These are phyloP conservation scores for Eragrostis curvula DNA, from an alignment of 176 grass and related monocot genomes.

Conservation along the genomic window DNA sequence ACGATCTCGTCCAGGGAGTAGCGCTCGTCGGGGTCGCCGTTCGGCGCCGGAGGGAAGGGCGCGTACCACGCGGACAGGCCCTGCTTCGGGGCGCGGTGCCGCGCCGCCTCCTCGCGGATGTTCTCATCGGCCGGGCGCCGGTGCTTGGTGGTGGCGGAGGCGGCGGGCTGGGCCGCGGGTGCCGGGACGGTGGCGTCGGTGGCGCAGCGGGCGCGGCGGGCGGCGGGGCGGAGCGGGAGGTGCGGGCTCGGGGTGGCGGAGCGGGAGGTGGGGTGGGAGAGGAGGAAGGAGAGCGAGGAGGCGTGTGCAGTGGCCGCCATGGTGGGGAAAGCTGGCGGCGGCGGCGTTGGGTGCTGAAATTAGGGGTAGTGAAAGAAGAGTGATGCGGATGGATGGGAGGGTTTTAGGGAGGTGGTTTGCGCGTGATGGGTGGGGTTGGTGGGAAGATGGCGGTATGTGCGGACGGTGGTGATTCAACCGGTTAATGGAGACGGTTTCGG, in stretches of 20 bases:
- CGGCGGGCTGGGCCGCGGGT: not conserved
- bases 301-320: conserved; percentile 59
- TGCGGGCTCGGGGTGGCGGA: conserved; percentile 7
- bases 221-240: conserved; percentile 2
- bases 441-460: not conserved
- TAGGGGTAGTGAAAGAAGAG: conserved; percentile 15
- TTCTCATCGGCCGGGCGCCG: conserved; percentile 77
- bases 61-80: conserved; percentile 76
- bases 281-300: conserved; percentile 53
- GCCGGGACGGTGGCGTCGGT: conserved; percentile 41
- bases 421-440: conserved; percentile 22
- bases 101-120: conserved; percentile 86
- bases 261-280: conserved; percentile 36
- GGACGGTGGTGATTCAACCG: conserved; percentile 17
- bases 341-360: conserved; percentile 4
- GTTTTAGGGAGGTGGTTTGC: conserved; percentile 37
- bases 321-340: conserved; percentile 27
- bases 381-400: conserved; percentile 23
- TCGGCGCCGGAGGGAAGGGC: conserved; percentile 53
- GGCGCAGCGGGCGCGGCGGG: conserved; percentile 44
- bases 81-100: conserved; percentile 51
- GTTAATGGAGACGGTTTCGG: not conserved
- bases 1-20: conserved; percentile 98
- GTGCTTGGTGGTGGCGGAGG: conserved; percentile 40
- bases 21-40: conserved; percentile 57